Evolutionary conservation across 495 filamentous ascomycete genomes (phyloP), one percentile per base, ranked within the genome.

Genomic region (Hypoxylon subgilvum): DNA sequence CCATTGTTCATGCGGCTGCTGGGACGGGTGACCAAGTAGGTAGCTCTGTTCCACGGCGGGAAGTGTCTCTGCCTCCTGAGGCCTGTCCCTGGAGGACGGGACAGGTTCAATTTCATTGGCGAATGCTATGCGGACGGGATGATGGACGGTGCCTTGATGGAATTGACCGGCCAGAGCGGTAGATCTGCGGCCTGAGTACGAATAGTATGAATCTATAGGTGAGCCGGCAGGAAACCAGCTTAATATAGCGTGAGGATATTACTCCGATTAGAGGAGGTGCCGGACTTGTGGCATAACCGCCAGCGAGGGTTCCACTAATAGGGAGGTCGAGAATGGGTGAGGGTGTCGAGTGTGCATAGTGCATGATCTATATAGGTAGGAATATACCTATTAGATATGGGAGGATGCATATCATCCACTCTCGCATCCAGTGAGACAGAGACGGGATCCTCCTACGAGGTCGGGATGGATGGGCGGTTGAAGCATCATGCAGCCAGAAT

Each of bases 291-390:
- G 18, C 21, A 40, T 58, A 64, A 53, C 53, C 50, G 61, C 61
- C 61, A 39, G 47, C 46, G 21, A n/a, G 1, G 22, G 38, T 30
- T 25, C 25, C 36, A 45, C 41, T 52, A 32, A 36, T 40, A 43
- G 42, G 12, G 47, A 42, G 41, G 47, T 57, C 30, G 30, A 47
- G 21, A 10, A 25, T 6, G n/a, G 9, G 31, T 3, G 31, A 13
- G 31, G 31, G 7, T 10, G 31, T 34, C 31, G 31, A 13, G 25
- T 39, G 38, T 52, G 53, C 53, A 57, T 49, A 45, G 27, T 40
- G 60, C 53, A 57, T 63, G 43, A 53, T 63, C 47, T 57, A 57
- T 49, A 52, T 53, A 52, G n/a, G n/a, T n/a, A n/a, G n/a, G n/a
- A 57, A 53, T 46, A 42, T 57, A 28, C 9, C 22, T 51, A 34